Evolutionary conservation across 106 monocot species (phyloP), one percentile per base, ranked within the genome.

Genomic region (Acorus gramineus): DNA sequence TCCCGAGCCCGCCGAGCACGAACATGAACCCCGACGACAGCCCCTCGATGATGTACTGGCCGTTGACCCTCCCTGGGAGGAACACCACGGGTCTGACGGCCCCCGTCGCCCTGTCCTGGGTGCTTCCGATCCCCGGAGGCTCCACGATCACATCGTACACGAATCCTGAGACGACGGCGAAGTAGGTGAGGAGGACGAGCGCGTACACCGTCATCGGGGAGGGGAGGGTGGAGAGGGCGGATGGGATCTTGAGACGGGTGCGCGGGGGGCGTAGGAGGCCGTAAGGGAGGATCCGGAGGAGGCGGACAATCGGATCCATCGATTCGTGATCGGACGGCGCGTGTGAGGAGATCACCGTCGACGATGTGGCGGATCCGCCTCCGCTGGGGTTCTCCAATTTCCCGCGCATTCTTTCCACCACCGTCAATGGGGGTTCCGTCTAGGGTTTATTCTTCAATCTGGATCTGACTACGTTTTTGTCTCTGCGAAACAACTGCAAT

Each of bases 11-110:
- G 11, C 90, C 90, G 52, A 95, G 80, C 62, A 95, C 46, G 74
- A 95, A 95, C 95, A 95, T 95, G 82, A 87, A 87, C 14, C 87
- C 95, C 7, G 95, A 95, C 11, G 95, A 95, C 56, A 95, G 80
- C 11, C 95, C 95, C 66, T 95, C 95, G 71, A 95, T 90, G 63
- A 95, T 95, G 77, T 95, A 90, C 77, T 95, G 95, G 2, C 86
- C 84, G 71, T 95, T 95, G 76, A 95, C 90, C 7, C 87, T 72
- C 42, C 90, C 90, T 1, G 86, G 84, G 57, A 90, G 82, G 84
- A 95, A 95, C 57, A 95, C 90, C 43, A 95, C 77, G 47, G 95
- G 95, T 9, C 69, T 62, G 51, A 95, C 90, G 44, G 84, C 62
- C 50, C 87, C 82, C 12, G 90, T 90, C 48, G 14, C 45, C 48